Base-by-base conservation (phyloP, 768 basidiomycete species). In the Lyophyllum shimeji region DNA sequence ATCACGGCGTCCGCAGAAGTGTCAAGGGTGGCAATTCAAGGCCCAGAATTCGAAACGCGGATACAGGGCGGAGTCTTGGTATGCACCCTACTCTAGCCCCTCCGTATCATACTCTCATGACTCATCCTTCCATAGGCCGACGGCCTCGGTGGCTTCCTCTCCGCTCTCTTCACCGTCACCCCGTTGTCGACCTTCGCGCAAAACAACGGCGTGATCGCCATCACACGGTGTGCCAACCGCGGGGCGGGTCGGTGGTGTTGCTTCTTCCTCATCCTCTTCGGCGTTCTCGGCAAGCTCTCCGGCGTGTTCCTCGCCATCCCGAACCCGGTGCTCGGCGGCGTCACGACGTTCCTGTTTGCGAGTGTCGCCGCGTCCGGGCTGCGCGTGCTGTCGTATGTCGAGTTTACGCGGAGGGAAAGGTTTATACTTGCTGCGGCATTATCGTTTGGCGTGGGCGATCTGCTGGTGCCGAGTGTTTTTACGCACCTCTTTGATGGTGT, bases 301-400 rank as follows among this genome's bases (percentile, higher is more conserved):
- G 91, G 91, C 0, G 82, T 93, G 42, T 90, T 95, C 72, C 81
- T 95, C 17, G 83, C 90, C 1, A 93, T 95, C 56, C 93, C 92
- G 1, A 86, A 88, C 63, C 76, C 91, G 0, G 90, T 92, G 7
- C 79, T 92, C 0, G 92, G 91, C 1, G 90, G 91, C 2, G 90
- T 93, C 2, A 95, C 90, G 11, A 93, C 91, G 2, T 93, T 93
- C 78, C 77, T 93, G 9, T 93, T 94, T 65, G 86, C 89, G 0
- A 85, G 78, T 39, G 90, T 93, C 25, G 78, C 81, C 15, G 80
- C 82, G 7, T 88, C 87, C 0, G 90, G 92, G 29, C 50, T 89
- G 25, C 82, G 87, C 21, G 88, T 93, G 2, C 75, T 95, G 25
- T 76, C 83, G 2, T 81, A 81, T 60, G 71, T 80, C 29, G 62